Evolutionary conservation across 2,329 filamentous ascomycete genomes (phyloP).

Genomic region (Dryadomyces quercivorus): DNA sequence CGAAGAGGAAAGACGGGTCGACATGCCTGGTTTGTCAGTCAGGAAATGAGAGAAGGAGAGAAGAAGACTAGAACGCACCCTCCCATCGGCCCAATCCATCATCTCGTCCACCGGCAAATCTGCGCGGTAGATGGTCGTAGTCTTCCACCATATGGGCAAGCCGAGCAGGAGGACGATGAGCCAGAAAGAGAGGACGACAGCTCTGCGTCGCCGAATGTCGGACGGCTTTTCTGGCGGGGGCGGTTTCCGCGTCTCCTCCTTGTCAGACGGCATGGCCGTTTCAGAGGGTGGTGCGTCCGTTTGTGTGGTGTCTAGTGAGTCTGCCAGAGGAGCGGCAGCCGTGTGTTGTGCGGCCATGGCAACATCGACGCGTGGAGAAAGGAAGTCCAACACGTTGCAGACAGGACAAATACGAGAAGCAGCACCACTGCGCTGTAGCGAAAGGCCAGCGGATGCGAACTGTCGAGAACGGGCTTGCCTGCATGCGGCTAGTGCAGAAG

Average conservation of each 20-base stretch:
- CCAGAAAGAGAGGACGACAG: constrained; percentile 85
- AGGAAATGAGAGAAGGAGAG: constrained; percentile 2
- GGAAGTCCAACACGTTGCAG: too few relatives aligned
- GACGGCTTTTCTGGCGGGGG: constrained; percentile 70
- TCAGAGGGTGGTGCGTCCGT: background rate
- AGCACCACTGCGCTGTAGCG: too few relatives aligned
- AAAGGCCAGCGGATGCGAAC: too few relatives aligned
- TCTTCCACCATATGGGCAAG: constrained; percentile 90
- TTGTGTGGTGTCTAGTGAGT: background rate
- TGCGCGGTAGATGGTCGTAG: constrained; percentile 84
- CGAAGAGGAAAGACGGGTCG: constrained; percentile 78
- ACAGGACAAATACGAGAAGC: too few relatives aligned
- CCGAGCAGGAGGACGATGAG: constrained; percentile 70
- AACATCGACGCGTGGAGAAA: background rate
- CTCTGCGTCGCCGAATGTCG: constrained; percentile 55
- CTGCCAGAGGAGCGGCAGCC: constrained; percentile 2
- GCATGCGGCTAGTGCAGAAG: too few relatives aligned
- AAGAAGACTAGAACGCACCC: constrained; percentile 39
- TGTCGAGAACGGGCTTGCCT: too few relatives aligned
- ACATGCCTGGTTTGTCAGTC: constrained; percentile 50
- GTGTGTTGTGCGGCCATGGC: constrained; percentile 9
- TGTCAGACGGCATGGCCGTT: constrained; percentile 1
- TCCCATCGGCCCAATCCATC: constrained; percentile 84
- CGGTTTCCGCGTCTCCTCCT: constrained; percentile 22
- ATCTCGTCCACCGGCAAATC: constrained; percentile 73